A percentile compares a stretch with the other conserved stretches of the same genome.
phyloP scores from a whole-genome alignment of 1,139 yeast species.

The Protomyces inouyei region DNA sequence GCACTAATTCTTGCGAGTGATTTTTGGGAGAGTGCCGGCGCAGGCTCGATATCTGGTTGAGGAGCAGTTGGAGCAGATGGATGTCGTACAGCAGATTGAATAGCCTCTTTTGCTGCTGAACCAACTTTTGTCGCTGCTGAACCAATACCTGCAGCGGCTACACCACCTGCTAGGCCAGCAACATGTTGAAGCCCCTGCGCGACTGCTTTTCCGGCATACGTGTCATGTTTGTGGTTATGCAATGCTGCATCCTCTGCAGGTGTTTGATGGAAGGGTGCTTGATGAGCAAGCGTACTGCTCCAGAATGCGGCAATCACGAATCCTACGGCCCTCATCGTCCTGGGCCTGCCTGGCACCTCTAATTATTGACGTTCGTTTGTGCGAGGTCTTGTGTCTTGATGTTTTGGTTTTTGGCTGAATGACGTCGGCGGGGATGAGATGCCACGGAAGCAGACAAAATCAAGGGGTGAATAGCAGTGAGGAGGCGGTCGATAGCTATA shows the following conservation, averaged over 20 bases:
- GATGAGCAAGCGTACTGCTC: not conserved
- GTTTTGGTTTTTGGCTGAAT: too few relatives aligned
- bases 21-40: not conserved
- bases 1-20: not conserved
- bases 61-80: not conserved
- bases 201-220: not conserved
- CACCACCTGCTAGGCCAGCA: not conserved
- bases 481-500: not conserved
- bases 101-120: not conserved
- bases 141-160: not conserved
- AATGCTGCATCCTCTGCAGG: not conserved
- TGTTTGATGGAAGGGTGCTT: not conserved
- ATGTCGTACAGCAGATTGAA: not conserved
- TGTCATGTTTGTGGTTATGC: not conserved
- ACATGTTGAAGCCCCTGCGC: not conserved
- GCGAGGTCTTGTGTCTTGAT: too few relatives aligned
- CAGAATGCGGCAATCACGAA: too few relatives aligned
- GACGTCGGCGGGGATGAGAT: too few relatives aligned
- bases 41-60: not conserved
- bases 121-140: not conserved
- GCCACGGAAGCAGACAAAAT: too few relatives aligned
- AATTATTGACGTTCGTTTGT: too few relatives aligned
- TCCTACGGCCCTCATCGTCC: too few relatives aligned
- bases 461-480: too few relatives aligned
- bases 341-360: too few relatives aligned